Conservation (phyloP, 2,329 filamentous ascomycete genomes). For the Diaporthe longicolla region DNA sequence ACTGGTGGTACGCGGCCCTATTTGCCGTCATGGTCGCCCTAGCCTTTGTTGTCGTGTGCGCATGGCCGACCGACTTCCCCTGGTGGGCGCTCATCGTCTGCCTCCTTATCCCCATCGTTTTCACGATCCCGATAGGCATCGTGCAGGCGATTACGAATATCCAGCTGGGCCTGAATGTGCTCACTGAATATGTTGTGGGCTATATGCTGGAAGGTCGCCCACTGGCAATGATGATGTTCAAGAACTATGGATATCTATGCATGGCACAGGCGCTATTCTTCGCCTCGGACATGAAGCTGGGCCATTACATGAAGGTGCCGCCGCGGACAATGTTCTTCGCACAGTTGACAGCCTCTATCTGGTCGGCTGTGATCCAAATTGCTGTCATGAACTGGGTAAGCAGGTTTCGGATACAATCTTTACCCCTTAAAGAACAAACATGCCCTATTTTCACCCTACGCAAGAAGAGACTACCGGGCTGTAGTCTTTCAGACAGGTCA, state of each 20-base stretch:
- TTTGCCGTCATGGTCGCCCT: slow-evolving; percentile 68
- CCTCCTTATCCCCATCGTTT: slow-evolving; percentile 69
- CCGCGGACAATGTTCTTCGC: slow-evolving; percentile 74
- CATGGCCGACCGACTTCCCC: slow-evolving; percentile 70
- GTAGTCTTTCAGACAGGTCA: too few species aligned
- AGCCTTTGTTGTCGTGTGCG: slow-evolving; percentile 68
- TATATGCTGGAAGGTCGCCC: slow-evolving; percentile 81
- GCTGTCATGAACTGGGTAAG: slow-evolving; percentile 73
- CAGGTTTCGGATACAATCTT: too few species aligned
- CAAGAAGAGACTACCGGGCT: too few species aligned
- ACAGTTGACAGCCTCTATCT: slow-evolving; percentile 71
- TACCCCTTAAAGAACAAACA: too few species aligned
- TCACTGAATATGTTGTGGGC: slow-evolving; percentile 81
- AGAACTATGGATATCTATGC: slow-evolving; percentile 79
- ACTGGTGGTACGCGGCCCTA: slow-evolving; percentile 70
- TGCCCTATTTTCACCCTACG: too few species aligned
- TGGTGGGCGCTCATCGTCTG: slow-evolving; percentile 71
- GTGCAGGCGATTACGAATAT: slow-evolving; percentile 74
- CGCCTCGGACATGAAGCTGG: slow-evolving; percentile 75
- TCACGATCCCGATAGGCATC: slow-evolving; percentile 73
- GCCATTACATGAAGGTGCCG: slow-evolving; percentile 77
- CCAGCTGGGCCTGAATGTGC: slow-evolving; percentile 76
- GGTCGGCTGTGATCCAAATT: slow-evolving; percentile 74
- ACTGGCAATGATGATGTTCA: slow-evolving; percentile 84
- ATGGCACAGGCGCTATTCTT: slow-evolving; percentile 78